A percentile compares a stretch with the other conserved stretches of the same genome.
Conservation (phyloP, 139 green algal genomes). For the Chlamydomonas urium region DNA sequence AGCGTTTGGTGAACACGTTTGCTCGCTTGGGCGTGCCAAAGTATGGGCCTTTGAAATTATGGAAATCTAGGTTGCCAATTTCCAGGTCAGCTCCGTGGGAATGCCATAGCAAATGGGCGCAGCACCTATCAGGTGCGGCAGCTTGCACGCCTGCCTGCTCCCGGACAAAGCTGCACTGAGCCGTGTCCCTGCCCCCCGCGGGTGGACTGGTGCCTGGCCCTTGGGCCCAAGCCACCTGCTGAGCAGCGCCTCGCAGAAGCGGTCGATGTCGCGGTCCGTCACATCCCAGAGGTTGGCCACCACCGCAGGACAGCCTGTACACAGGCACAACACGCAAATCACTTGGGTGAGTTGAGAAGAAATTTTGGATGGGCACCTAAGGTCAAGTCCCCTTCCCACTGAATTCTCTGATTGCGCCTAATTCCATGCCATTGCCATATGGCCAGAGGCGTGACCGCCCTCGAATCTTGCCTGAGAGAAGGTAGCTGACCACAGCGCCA, state of each 20-base stretch:
- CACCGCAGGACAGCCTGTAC: constrained; percentile 67
- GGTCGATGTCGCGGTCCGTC: constrained; percentile 93
- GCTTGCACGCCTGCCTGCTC: constrained; percentile 60
- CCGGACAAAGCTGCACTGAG: constrained; percentile 32
- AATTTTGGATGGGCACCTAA: no score
- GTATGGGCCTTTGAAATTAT: not conserved
- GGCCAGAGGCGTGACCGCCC: no score
- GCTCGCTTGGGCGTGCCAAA: not conserved
- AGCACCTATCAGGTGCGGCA: constrained; percentile 76
- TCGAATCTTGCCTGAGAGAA: constrained; percentile 57
- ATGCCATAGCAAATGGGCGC: constrained; percentile 87
- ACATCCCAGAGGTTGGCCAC: constrained; percentile 95
- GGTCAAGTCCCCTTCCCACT: not conserved
- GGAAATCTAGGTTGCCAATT: not conserved
- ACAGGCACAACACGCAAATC: not conserved
- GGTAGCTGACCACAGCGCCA: constrained; percentile 70
- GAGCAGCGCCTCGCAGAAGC: constrained; percentile 69
- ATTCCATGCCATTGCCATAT: no score
- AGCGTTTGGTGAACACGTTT: not conserved
- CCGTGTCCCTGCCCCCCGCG: not conserved
- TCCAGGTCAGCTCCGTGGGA: not conserved
- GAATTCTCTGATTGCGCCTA: not conserved
- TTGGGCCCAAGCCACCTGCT: constrained; percentile 49
- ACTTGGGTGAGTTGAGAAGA: not conserved
- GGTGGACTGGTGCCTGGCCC: not conserved